Conservation (phyloP, 108 stramenopile species). For the Stephanodiscus triporus region DNA sequence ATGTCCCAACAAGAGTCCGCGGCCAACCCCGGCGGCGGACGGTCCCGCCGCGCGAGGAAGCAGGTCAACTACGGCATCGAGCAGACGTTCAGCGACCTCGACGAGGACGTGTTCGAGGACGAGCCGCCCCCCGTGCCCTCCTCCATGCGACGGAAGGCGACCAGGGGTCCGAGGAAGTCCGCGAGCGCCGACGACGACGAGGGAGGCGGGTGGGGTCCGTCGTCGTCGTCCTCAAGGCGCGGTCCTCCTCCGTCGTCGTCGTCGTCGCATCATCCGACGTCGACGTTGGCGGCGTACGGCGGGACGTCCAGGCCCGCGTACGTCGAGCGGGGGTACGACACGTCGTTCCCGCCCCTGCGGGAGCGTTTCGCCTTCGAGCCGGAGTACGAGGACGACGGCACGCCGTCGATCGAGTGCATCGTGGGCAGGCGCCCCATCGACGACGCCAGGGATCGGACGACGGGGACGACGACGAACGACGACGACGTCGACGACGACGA, state of each 20-base stretch:
- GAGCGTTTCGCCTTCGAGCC: constrained; percentile 91
- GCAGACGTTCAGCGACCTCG: constrained; percentile 81
- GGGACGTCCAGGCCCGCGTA: constrained; percentile 51
- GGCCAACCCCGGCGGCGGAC: neutral
- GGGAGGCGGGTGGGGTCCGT: constrained; percentile 12
- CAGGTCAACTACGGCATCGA: constrained; percentile 74
- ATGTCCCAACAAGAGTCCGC: neutral
- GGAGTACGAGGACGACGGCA: constrained; percentile 92
- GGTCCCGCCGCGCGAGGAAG: constrained; percentile 56
- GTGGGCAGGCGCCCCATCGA: constrained; percentile 90
- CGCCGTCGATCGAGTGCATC: constrained; percentile 91
- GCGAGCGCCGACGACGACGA: neutral
- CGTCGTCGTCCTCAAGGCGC: no score
- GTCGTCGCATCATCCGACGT: constrained; percentile 22
- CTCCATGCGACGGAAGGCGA: neutral
- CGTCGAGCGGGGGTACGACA: constrained; percentile 84
- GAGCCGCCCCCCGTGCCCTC: neutral
- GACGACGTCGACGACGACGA: constrained; percentile 21
- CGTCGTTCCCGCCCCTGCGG: constrained; percentile 70
- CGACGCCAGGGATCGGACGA: constrained; percentile 52
- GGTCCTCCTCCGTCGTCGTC: no score
- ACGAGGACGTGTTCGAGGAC: constrained; percentile 70
- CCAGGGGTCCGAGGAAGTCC: constrained; percentile 9
- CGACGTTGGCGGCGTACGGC: no score
- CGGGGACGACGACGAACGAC: constrained; percentile 30